These are phyloP conservation scores for Colletotrichum trifolii DNA, from an alignment of 2,329 filamentous ascomycete species.

Conservation along the genomic window DNA sequence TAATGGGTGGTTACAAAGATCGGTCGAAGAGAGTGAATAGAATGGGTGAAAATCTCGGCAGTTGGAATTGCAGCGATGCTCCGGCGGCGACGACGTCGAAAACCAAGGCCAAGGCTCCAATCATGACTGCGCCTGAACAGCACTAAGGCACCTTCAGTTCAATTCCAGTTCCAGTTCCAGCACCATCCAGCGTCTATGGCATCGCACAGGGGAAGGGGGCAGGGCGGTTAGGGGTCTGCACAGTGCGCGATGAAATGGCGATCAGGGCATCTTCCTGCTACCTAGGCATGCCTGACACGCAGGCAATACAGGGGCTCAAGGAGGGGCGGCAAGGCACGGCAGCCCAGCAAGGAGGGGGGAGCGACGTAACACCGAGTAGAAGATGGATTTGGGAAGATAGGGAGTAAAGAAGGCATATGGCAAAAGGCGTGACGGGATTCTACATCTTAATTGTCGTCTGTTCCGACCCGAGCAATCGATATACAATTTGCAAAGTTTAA, in stretches of 20 bases:
- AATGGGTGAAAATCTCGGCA: constrained; percentile 37
- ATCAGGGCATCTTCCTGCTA: constrained; percentile 1
- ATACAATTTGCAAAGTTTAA: too few species aligned
- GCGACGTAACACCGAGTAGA: background rate
- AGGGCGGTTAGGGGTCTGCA: constrained; percentile 19
- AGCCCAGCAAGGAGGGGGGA: constrained; percentile 3
- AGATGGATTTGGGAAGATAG: background rate
- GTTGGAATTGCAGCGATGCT: constrained; percentile 20
- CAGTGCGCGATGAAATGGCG: constrained; percentile 20
- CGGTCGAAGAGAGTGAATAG: constrained; percentile 28
- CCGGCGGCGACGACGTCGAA: constrained; percentile 31
- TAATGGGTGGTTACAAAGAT: constrained; percentile 24
- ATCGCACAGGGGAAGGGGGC: constrained; percentile 23
- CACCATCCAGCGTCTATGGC: constrained; percentile 8
- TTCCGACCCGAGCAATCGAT: too few species aligned
- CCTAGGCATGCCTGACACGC: constrained; percentile 19
- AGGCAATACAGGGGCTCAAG: constrained; percentile 10
- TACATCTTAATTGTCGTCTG: too few species aligned
- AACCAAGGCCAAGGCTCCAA: constrained; percentile 11
- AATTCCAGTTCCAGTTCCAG: background rate
- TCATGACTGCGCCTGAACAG: background rate
- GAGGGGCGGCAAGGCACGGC: constrained; percentile 23
- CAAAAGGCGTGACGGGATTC: too few species aligned
- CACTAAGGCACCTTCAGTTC: background rate
- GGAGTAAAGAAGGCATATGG: too few species aligned